phyloP scores from a whole-genome alignment of 1,284 basidiomycete genomes.

The Agroathelia rolfsii region DNA sequence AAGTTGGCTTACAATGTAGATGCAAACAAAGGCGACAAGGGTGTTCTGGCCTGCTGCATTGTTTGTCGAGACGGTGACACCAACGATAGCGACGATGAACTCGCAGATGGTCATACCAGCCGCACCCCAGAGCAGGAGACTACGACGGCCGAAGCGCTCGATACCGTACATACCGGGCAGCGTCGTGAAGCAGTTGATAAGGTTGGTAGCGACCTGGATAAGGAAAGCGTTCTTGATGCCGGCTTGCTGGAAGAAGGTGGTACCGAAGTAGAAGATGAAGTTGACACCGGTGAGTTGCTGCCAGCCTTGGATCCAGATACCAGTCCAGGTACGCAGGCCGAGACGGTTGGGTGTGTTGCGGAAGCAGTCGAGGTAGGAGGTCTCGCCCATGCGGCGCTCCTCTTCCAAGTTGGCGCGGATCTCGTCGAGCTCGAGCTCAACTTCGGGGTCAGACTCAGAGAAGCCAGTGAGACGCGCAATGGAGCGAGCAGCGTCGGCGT shows the following conservation, averaged over 20 bases:
- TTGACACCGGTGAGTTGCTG: conserved; percentile 70
- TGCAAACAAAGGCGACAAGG: conserved; percentile 41
- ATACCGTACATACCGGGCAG: conserved; percentile 29
- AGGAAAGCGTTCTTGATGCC: conserved; percentile 37
- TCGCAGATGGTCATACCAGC: conserved; percentile 28
- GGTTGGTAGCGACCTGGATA: conserved; percentile 32
- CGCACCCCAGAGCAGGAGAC: conserved; percentile 35
- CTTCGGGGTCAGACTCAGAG: conserved; percentile 30
- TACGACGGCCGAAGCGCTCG: conserved; percentile 34
- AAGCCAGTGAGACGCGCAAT: conserved; percentile 43
- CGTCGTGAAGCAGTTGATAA: conserved; percentile 34
- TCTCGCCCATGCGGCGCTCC: conserved; percentile 32
- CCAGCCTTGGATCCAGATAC: conserved; percentile 50
- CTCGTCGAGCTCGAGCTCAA: conserved; percentile 43
- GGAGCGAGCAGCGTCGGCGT: conserved; percentile 43
- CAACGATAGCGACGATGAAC: conserved; percentile 30
- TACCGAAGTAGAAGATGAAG: conserved; percentile 66
- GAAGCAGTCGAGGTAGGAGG: conserved; percentile 46
- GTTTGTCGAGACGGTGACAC: conserved; percentile 19
- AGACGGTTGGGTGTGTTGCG: conserved; percentile 40
- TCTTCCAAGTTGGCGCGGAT: conserved; percentile 50
- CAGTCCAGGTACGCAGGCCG: conserved; percentile 55
- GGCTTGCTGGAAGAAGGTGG: conserved; percentile 37
- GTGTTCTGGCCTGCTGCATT: conserved; percentile 26
- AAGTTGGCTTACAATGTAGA: too few relatives aligned